These are phyloP conservation scores for Maudiozyma turicensis DNA, from an alignment of 805 yeast genomes.

Conservation along the genomic window DNA sequence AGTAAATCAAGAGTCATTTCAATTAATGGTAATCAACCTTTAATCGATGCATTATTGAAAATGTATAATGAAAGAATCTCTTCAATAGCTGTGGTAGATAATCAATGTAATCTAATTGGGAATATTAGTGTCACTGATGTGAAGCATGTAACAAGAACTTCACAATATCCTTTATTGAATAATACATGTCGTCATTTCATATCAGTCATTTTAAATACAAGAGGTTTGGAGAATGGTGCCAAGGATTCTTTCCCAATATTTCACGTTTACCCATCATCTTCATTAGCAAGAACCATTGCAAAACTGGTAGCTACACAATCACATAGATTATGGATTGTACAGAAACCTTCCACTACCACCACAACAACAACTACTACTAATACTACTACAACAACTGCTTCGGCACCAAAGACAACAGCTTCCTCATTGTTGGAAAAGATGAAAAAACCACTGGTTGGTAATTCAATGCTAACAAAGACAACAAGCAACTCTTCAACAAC, in stretches of 20 bases:
- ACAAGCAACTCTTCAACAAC: no score
- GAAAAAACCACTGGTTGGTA: background rate
- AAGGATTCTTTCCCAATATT: conserved; percentile 94
- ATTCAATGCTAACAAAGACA: background rate
- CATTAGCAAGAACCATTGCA: conserved; percentile 81
- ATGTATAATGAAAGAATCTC: conserved; percentile 80
- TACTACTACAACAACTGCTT: background rate
- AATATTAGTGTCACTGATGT: conserved; percentile 93
- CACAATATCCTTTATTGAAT: conserved; percentile 71
- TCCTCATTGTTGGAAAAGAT: background rate
- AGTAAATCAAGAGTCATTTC: conserved; percentile 48
- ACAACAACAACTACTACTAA: background rate
- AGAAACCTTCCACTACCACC: conserved; percentile 28
- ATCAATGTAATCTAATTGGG: conserved; percentile 64
- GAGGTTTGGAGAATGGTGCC: conserved; percentile 77
- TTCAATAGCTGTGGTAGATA: conserved; percentile 85
- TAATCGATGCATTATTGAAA: conserved; percentile 73
- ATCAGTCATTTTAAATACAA: conserved; percentile 71
- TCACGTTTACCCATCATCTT: conserved; percentile 71
- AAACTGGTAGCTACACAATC: conserved; percentile 93
- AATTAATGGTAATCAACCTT: conserved; percentile 73
- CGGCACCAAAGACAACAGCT: background rate
- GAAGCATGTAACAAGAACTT: conserved; percentile 69
- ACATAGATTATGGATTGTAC: conserved; percentile 79
- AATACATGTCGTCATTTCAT: conserved; percentile 80